Percentiles rank a stretch among this genome's conserved stretches.
phyloP scores from a whole-genome alignment of 192 early-diverging fungal species.

The Nowakowskiella sp. region DNA sequence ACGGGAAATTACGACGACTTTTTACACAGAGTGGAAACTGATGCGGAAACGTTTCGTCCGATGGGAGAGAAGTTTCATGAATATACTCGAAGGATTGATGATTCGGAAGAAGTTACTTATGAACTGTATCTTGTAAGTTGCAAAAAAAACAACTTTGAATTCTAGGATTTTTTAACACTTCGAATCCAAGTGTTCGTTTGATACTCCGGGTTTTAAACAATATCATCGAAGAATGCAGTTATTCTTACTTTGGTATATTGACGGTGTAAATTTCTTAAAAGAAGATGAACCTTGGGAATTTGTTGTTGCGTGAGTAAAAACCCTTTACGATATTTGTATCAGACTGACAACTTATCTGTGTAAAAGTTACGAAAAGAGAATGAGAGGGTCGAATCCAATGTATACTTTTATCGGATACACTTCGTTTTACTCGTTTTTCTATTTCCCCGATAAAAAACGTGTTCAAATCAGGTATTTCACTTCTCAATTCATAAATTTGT shows the following conservation, averaged over 20 bases:
- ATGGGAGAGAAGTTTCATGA: slow-evolving; percentile 69
- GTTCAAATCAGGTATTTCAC: slow-evolving; percentile 70
- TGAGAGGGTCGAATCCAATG: slow-evolving; percentile 25
- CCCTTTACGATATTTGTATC: neutral
- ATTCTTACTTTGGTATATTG: slow-evolving; percentile 79
- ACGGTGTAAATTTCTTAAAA: slow-evolving; percentile 82
- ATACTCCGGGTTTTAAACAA: slow-evolving; percentile 54
- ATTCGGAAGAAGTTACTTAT: slow-evolving; percentile 21
- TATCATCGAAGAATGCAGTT: slow-evolving; percentile 75
- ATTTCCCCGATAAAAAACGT: slow-evolving; percentile 66
- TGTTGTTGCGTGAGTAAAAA: slow-evolving; percentile 10
- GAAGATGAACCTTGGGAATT: slow-evolving; percentile 80
- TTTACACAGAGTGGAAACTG: slow-evolving; percentile 46
- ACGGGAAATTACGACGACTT: slow-evolving; percentile 59
- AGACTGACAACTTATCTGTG: neutral
- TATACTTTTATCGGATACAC: slow-evolving; percentile 79
- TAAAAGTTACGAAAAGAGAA: slow-evolving; percentile 47
- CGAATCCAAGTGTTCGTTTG: slow-evolving; percentile 45
- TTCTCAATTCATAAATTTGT: neutral
- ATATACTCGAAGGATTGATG: slow-evolving; percentile 44
- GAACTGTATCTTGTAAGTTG: too few relatives aligned
- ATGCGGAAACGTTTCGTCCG: slow-evolving; percentile 62
- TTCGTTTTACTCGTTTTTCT: slow-evolving; percentile 79
- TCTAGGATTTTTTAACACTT: neutral
- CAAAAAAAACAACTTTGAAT: slow-evolving; percentile 71